Evolutionary conservation across 768 basidiomycete species (phyloP), one percentile per base, ranked within the genome.

Genomic region (Tephrocybe sp.): DNA sequence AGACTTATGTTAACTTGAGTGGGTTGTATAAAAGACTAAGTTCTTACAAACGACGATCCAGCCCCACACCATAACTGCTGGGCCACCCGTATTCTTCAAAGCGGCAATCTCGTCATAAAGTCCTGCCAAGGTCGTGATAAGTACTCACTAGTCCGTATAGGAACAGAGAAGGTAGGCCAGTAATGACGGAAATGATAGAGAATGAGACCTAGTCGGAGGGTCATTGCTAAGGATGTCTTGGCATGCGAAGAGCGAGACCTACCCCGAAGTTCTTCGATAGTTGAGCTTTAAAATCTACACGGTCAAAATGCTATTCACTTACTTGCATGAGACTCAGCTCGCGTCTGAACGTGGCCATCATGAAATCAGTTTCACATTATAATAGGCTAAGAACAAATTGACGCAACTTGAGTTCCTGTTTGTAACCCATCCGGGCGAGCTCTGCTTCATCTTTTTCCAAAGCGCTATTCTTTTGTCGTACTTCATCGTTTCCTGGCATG

Each of bases 41-140:
- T 15, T 21, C 82, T 53, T 56, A 85, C 83, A 67, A 32, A 84
- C 85, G 28, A 86, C 75, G 3, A 85, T 62, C 80, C 81, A 88
- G 15, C 85, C 84, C 84, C 85, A 87, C 0, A 85, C 84, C 86
- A 88, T 90, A 3, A 87, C 85, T 0, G 74, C 86, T 0, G 86
- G 86, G 7, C 88, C 88, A 36, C 88, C 87, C 0, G 86, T 89
- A 41, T 80, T 85, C 83, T 88, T 21, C 8, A n/a, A n/a, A n/a
- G n/a, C n/a, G n/a, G n/a, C n/a, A n/a, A n/a, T n/a, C n/a, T n/a
- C n/a, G n/a, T n/a, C n/a, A n/a, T n/a, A n/a, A n/a, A n/a, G n/a
- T 1, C 24, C 20, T n/a, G 25, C 3, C 46, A 25, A 52, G 44
- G 15, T 14, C 30, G 21, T 26, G 12, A 42, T 24, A 23, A 7